These are phyloP conservation scores for Candida ascalaphidarum DNA, from an alignment of 805 yeast species.

Conservation along the genomic window DNA sequence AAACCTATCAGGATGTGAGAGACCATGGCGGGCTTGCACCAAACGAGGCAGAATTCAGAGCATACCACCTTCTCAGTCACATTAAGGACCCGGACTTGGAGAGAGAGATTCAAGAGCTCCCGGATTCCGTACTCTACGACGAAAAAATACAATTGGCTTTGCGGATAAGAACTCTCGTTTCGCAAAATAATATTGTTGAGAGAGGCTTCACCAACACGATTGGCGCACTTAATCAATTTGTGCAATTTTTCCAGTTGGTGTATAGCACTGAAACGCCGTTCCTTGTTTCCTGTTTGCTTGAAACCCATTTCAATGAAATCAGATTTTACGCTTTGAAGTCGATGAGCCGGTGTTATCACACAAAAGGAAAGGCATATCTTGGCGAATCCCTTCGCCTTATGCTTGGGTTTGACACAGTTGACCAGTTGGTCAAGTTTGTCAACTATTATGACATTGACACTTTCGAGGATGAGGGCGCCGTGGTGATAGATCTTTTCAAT, in stretches of 20 bases:
- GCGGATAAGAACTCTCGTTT: conserved; percentile 54
- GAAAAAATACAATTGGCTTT: conserved; percentile 62
- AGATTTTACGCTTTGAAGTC: conserved; percentile 66
- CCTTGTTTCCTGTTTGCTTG: conserved; percentile 64
- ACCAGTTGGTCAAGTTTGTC: conserved; percentile 49
- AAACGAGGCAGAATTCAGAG: conserved; percentile 89
- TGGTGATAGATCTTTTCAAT: conserved; percentile 30
- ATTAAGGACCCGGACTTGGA: conserved; percentile 81
- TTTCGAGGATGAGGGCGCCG: conserved; percentile 18
- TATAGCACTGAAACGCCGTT: conserved; percentile 48
- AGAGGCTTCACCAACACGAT: conserved; percentile 41
- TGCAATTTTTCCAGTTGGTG: conserved; percentile 51
- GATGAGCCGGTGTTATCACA: conserved; percentile 58
- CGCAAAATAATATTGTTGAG: conserved; percentile 52
- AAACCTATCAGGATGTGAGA: conserved; percentile 76
- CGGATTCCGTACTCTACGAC: conserved; percentile 45
- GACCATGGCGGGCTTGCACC: conserved; percentile 61
- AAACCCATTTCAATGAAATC: conserved; percentile 72
- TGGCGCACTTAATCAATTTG: conserved; percentile 54
- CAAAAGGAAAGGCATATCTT: conserved; percentile 60
- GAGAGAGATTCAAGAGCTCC: conserved; percentile 62
- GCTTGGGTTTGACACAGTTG: conserved; percentile 61
- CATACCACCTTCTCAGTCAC: conserved; percentile 75
- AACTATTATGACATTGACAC: conserved; percentile 52
- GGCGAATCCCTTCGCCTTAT: conserved; percentile 36